phyloP scores from a whole-genome alignment of 169 alveolate species.

The Haemoproteus tartakovskyi region DNA sequence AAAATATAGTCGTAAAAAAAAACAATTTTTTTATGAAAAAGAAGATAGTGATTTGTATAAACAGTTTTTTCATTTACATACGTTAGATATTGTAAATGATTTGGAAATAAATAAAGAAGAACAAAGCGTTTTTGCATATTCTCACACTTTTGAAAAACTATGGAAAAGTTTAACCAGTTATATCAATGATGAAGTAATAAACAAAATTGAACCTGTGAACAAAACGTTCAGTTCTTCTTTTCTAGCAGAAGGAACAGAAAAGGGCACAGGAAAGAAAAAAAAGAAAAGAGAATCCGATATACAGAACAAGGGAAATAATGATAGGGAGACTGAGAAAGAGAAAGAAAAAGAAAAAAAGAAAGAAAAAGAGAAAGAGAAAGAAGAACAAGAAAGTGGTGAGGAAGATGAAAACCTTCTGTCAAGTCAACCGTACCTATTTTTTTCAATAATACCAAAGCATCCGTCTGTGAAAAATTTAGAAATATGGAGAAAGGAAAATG shows the following conservation, averaged over 20 bases:
- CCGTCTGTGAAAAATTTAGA: background rate
- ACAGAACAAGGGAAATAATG: background rate
- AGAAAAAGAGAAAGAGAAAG: background rate
- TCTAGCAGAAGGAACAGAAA: conserved; percentile 17
- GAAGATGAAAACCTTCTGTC: too few species aligned
- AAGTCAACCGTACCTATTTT: conserved; percentile 62
- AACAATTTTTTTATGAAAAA: conserved; percentile 20
- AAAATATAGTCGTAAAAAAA: conserved; percentile 22
- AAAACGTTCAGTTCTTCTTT: conserved; percentile 64
- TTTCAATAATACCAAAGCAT: conserved; percentile 56
- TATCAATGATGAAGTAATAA: conserved; percentile 62
- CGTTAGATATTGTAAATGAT: conserved; percentile 38
- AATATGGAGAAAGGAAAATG: background rate
- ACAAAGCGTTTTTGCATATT: conserved; percentile 35
- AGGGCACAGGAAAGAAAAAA: background rate
- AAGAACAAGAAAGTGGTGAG: conserved; percentile 34
- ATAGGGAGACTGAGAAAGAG: too few species aligned
- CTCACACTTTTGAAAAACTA: conserved; percentile 52
- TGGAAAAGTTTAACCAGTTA: conserved; percentile 60
- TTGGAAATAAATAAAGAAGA: conserved; percentile 18
- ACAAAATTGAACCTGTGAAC: conserved; percentile 64
- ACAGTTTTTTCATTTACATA: conserved; percentile 47
- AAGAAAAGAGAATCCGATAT: background rate
- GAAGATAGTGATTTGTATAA: conserved; percentile 38
- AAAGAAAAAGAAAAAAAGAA: conserved; percentile 3